A percentile compares a stretch with the other conserved stretches of the same genome.
These are phyloP conservation scores for Nicotiana obtusifolia DNA, from an alignment of 257 asterid species.

Conservation along the genomic window DNA sequence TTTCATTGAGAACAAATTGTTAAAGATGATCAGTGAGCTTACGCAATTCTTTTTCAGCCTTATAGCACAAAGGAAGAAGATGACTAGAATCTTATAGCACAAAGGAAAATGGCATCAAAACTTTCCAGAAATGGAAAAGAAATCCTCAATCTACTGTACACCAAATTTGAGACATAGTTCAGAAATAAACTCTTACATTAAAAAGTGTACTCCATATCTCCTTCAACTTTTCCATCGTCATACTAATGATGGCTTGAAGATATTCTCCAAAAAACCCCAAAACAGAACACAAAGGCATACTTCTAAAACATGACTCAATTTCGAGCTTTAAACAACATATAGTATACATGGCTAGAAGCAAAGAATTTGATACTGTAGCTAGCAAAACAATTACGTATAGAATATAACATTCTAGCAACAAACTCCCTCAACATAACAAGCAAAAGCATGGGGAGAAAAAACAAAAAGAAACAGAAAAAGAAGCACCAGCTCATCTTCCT, in stretches of 20 bases:
- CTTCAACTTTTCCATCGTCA: constrained; percentile 43
- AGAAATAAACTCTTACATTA: constrained; percentile 37
- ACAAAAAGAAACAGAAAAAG: constrained; percentile 21
- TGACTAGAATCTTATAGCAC: background rate
- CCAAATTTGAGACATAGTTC: background rate
- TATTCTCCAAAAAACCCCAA: constrained; percentile 25
- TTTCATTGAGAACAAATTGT: background rate
- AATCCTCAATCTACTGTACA: background rate
- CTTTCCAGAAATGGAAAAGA: background rate
- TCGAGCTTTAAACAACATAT: constrained; percentile 31
- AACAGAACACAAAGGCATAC: constrained; percentile 30
- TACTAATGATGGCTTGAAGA: constrained; percentile 22
- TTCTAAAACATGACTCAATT: constrained; percentile 31
- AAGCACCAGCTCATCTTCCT: background rate
- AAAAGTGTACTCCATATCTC: constrained; percentile 32
- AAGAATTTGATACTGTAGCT: constrained; percentile 23
- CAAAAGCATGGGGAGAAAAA: constrained; percentile 19
- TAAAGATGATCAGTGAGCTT: background rate
- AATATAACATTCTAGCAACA: constrained; percentile 15
- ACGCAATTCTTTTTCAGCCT: background rate
- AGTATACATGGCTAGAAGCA: constrained; percentile 21
- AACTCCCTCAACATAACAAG: constrained; percentile 22
- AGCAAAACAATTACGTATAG: constrained; percentile 17
- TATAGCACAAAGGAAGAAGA: background rate
- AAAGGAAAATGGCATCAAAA: background rate